These are phyloP conservation scores for Solanum phureja DNA, from an alignment of 257 asterid genomes.

Conservation along the genomic window DNA sequence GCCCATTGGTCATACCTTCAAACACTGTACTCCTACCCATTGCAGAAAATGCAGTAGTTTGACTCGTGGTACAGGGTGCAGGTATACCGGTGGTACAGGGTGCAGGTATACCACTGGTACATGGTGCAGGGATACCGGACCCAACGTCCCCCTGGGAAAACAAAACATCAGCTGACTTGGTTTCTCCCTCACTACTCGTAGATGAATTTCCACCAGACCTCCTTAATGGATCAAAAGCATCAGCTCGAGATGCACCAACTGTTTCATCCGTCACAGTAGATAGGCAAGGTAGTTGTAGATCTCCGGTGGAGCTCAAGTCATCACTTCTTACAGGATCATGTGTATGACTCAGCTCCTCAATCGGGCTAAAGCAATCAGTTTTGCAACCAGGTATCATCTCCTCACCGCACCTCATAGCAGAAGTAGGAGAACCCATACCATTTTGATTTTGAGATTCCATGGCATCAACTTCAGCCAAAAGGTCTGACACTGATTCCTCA, in stretches of 20 bases:
- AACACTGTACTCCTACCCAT: constrained; percentile 20
- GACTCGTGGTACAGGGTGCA: constrained; percentile 17
- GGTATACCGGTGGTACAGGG: constrained; percentile 14
- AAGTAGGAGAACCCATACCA: constrained; percentile 43
- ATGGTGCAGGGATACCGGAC: constrained; percentile 31
- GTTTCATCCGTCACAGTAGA: constrained; percentile 12
- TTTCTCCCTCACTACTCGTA: constrained; percentile 77
- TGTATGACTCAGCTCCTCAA: constrained; percentile 32
- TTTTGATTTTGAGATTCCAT: constrained; percentile 37
- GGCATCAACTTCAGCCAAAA: constrained; percentile 45
- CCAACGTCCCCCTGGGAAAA: constrained; percentile 27
- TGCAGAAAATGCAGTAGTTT: constrained; percentile 23
- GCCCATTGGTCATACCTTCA: constrained; percentile 38
- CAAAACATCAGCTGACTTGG: constrained; percentile 29
- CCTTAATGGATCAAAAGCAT: constrained; percentile 36
- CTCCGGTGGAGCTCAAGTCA: constrained; percentile 29
- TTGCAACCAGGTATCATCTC: constrained; percentile 29
- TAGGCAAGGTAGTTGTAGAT: constrained; percentile 19
- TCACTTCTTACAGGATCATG: constrained; percentile 35
- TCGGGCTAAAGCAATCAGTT: constrained; percentile 33
- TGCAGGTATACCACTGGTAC: constrained; percentile 11
- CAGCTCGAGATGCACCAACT: constrained; percentile 19
- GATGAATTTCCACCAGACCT: constrained; percentile 59
- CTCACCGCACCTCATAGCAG: constrained; percentile 23
- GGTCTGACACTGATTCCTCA: constrained; percentile 46